A percentile compares a stretch with the other conserved stretches of the same genome.
Evolutionary conservation across 805 yeast species (phyloP).

Genomic region (Candida awuae): DNA sequence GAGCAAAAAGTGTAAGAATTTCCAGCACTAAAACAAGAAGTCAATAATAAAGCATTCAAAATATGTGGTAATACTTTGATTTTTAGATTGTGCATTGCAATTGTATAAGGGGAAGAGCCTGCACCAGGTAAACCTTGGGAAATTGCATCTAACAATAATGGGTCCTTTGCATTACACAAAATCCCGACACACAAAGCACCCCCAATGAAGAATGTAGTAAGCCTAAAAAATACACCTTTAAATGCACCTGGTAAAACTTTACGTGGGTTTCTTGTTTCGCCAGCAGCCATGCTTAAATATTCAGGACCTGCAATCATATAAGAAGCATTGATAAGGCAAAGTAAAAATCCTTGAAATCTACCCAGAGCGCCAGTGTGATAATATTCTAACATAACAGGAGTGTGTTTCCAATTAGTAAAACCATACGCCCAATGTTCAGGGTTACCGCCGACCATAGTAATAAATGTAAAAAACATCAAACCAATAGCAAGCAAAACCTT

Average conservation of each 20-base stretch:
- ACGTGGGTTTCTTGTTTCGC: constrained; percentile 39
- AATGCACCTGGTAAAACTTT: constrained; percentile 39
- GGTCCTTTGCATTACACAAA: constrained; percentile 36
- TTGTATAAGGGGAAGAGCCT: constrained; percentile 65
- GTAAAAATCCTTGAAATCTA: constrained; percentile 37
- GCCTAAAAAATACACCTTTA: constrained; percentile 37
- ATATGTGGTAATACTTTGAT: constrained; percentile 63
- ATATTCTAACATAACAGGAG: constrained; percentile 25
- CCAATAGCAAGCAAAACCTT: constrained; percentile 42
- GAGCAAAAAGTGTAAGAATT: constrained; percentile 72
- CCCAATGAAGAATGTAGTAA: constrained; percentile 37
- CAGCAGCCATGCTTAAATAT: constrained; percentile 38
- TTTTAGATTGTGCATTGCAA: constrained; percentile 62
- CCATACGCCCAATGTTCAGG: constrained; percentile 45
- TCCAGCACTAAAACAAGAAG: constrained; percentile 76
- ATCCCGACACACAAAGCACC: constrained; percentile 43
- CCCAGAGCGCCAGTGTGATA: constrained; percentile 34
- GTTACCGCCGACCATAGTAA: constrained; percentile 52
- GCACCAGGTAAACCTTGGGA: constrained; percentile 35
- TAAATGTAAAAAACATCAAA: constrained; percentile 40
- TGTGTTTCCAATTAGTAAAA: constrained; percentile 39
- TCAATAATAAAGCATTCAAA: constrained; percentile 64
- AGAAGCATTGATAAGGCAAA: constrained; percentile 54
- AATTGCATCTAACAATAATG: constrained; percentile 28
- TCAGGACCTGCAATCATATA: constrained; percentile 65